A percentile compares a stretch with the other conserved stretches of the same genome.
These are phyloP conservation scores for Acephala macrosclerotiorum DNA, from an alignment of 2,329 filamentous ascomycete genomes.

Conservation along the genomic window DNA sequence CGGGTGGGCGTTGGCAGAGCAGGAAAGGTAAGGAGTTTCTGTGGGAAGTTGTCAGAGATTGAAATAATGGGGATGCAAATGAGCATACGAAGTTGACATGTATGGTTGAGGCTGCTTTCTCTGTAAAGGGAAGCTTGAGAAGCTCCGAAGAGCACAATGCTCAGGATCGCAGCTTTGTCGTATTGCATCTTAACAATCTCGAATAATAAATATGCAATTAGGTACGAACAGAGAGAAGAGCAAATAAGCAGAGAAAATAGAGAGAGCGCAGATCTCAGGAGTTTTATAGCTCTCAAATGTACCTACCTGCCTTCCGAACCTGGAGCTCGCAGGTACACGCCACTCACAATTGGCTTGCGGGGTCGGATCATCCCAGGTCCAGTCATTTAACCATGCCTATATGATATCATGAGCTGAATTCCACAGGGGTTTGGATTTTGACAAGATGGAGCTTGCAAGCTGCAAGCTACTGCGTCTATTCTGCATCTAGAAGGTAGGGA, in stretches of 20 bases:
- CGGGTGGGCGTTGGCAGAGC: constrained; percentile 53
- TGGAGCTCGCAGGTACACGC: constrained; percentile 14
- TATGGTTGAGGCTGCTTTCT: constrained; percentile 40
- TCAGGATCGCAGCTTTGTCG: constrained; percentile 14
- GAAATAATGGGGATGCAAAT: background rate
- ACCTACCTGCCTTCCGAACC: background rate
- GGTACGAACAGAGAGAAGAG: background rate
- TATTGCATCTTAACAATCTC: constrained; percentile 17
- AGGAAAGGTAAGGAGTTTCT: constrained; percentile 52
- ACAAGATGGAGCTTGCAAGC: background rate
- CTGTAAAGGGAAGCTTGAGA: constrained; percentile 36
- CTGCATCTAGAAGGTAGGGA: constrained; percentile 20
- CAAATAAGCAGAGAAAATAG: background rate
- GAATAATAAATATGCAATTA: background rate
- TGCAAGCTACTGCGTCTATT: constrained; percentile 10
- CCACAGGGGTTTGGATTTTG: background rate
- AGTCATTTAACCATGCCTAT: constrained; percentile 17
- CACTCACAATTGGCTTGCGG: constrained; percentile 12
- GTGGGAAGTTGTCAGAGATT: constrained; percentile 11
- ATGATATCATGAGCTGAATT: constrained; percentile 11
- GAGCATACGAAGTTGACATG: constrained; percentile 36
- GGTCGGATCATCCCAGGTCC: constrained; percentile 5
- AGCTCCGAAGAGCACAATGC: constrained; percentile 12
- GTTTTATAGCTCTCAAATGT: constrained; percentile 15
- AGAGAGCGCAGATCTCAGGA: constrained; percentile 11